Conservation (phyloP, 345 rosid species). For the Boechera stricta region DNA sequence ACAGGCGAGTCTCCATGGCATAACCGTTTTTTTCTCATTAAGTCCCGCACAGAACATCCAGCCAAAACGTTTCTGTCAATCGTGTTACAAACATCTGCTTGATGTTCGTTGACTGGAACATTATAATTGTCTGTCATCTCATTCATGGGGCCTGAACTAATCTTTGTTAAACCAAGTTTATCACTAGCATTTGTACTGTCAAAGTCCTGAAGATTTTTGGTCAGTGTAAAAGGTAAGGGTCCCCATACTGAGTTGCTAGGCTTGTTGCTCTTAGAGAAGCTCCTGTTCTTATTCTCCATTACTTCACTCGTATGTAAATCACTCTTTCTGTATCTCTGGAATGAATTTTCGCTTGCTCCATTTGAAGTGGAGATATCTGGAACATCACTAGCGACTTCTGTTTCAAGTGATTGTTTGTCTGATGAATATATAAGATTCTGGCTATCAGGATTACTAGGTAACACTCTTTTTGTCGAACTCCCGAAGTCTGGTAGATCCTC, state of each 20-base stretch:
- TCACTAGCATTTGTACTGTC: slow-evolving; percentile 43
- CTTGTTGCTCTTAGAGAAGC: slow-evolving; percentile 47
- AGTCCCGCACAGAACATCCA: slow-evolving; percentile 74
- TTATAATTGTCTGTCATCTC: slow-evolving; percentile 45
- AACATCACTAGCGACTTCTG: slow-evolving; percentile 60
- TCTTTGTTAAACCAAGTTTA: slow-evolving; percentile 44
- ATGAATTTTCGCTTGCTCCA: slow-evolving; percentile 50
- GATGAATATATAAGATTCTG: slow-evolving; percentile 46
- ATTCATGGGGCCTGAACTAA: slow-evolving; percentile 39
- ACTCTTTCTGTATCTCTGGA: slow-evolving; percentile 48
- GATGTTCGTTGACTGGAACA: slow-evolving; percentile 44
- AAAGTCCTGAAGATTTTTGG: slow-evolving; percentile 45
- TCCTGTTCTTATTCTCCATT: slow-evolving; percentile 40
- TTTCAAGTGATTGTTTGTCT: slow-evolving; percentile 51
- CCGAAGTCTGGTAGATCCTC: slow-evolving; percentile 57
- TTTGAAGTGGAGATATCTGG: slow-evolving; percentile 43
- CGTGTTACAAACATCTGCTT: slow-evolving; percentile 40
- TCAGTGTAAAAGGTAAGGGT: slow-evolving; percentile 59
- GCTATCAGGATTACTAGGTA: slow-evolving; percentile 39
- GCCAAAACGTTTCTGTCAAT: slow-evolving; percentile 45
- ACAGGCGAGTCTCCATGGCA: slow-evolving; percentile 51
- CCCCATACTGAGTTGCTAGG: slow-evolving; percentile 64
- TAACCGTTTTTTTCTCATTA: slow-evolving; percentile 84
- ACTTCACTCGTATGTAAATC: slow-evolving; percentile 47
- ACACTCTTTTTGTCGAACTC: slow-evolving; percentile 50